Conservation (phyloP, 805 yeast genomes). For the Vanderwaltozyma yarrowii region DNA sequence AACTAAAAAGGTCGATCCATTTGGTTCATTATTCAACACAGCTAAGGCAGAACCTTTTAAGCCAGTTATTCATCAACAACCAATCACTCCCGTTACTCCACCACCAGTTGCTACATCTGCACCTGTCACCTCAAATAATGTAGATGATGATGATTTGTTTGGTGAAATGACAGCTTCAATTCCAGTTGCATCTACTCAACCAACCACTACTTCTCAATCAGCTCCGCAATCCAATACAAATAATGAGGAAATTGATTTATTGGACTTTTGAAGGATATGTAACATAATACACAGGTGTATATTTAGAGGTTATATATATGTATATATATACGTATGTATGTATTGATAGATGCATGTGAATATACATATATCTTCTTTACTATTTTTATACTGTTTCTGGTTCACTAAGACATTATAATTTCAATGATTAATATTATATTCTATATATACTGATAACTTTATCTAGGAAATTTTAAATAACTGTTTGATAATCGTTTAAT, state of each 20-base stretch:
- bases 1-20: conserved; percentile 49
- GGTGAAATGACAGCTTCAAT: conserved; percentile 25
- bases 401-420: too few species aligned
- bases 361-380: too few species aligned
- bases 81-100: neutral
- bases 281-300: neutral
- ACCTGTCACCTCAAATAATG: neutral
- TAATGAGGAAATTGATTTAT: conserved; percentile 22
- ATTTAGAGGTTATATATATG: too few species aligned
- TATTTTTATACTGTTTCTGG: too few species aligned
- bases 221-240: conserved; percentile 4
- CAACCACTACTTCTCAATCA: neutral
- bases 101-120: conserved; percentile 2
- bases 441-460: too few species aligned
- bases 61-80: neutral
- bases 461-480: too few species aligned
- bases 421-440: too few species aligned
- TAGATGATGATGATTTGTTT: conserved; percentile 23
- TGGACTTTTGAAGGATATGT: conserved; percentile 18
- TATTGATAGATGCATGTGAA: too few species aligned
- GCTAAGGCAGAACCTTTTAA: conserved; percentile 37
- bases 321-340: too few species aligned
- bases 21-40: conserved; percentile 55
- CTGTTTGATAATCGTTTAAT: too few species aligned
- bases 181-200: conserved; percentile 3